phyloP scores from a whole-genome alignment of 1,284 basidiomycete genomes.

The Meripilus lineatus region DNA sequence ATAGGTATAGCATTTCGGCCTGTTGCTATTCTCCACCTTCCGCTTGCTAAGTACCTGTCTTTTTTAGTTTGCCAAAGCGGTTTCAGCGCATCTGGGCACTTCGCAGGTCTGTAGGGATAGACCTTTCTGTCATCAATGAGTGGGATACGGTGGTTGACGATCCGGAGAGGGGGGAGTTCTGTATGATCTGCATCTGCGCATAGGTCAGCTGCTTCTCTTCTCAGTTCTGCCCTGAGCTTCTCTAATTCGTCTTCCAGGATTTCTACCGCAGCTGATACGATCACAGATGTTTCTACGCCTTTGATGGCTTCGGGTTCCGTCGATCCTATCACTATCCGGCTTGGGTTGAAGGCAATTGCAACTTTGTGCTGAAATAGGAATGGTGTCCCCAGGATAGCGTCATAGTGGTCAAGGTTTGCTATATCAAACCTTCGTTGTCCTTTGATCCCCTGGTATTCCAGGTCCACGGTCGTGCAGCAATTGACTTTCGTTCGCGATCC shows the following conservation, averaged over 20 bases:
- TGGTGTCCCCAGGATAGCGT: too few relatives aligned
- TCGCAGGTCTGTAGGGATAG: too few relatives aligned
- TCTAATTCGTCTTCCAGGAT: too few relatives aligned
- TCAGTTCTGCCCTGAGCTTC: constrained; percentile 11
- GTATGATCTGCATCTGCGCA: constrained; percentile 17
- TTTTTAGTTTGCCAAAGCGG: constrained; percentile 25
- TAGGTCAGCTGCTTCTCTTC: constrained; percentile 19
- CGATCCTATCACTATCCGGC: constrained; percentile 16
- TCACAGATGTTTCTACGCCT: constrained; percentile 9
- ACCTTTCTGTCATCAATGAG: constrained; percentile 28
- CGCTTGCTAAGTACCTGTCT: constrained; percentile 23
- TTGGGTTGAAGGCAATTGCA: constrained; percentile 18
- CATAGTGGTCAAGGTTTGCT: too few relatives aligned
- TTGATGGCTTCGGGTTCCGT: constrained; percentile 11
- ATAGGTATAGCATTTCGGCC: constrained; percentile 30
- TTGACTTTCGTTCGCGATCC: too few relatives aligned
- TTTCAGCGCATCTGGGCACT: constrained; percentile 27
- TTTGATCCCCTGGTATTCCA: constrained; percentile 28
- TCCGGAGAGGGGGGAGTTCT: constrained; percentile 26
- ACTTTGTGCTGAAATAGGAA: constrained; percentile 23
- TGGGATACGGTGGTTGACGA: constrained; percentile 35
- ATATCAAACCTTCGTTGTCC: constrained; percentile 25
- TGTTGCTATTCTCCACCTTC: constrained; percentile 24
- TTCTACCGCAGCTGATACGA: constrained; percentile 16
- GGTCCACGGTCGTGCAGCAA: constrained; percentile 23